Evolutionary conservation across 2,329 filamentous ascomycete species (phyloP), one percentile per base, ranked within the genome.

Genomic region (Fusarium foetens): DNA sequence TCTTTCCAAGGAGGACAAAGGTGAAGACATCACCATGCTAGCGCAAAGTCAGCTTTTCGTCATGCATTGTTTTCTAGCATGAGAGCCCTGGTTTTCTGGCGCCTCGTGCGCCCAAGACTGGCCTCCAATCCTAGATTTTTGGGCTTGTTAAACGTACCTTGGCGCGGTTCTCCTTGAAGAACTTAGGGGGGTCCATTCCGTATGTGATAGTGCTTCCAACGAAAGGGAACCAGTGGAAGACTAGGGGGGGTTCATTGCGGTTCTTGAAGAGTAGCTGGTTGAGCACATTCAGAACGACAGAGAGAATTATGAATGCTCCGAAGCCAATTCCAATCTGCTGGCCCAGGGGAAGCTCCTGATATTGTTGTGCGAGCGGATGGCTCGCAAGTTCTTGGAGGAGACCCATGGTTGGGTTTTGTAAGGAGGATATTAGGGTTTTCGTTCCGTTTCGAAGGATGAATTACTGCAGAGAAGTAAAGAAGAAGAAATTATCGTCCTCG

Each of bases 121-220:
- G 8, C 42, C 33, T 14, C 33, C 43, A 55, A 43, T 42, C 36
- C 11, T 31, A 21, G 27, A 25, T 7, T 29, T 42, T 58, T 65
- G 35, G 23, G 31, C 35, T 19, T 29, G 17, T 52, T 33, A 4
- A 36, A 81, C 84, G 69, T 78, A 94, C 93, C 91, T 97, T 97
- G 77, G 88, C 86, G 76, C 91, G 91, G 83, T 88, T 89, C 80
- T 86, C 90, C 88, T 76, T 86, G 85, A 98, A 97, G 88, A 98
- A 98, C 57, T 86, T 87, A 79, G 94, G 95, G 21, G 95, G 95
- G 79, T 98, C 94, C 83, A 98, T 98, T 82, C 95, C 95, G 84
- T 98, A 99, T 48, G 90, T 93, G 77, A 98, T 86, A 67, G 96
- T 98, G 85, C 92, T 98, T 72, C 95, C 95, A 78, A 99, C 87